These are phyloP conservation scores for Galerina marginata DNA, from an alignment of 768 basidiomycete genomes.

Conservation along the genomic window DNA sequence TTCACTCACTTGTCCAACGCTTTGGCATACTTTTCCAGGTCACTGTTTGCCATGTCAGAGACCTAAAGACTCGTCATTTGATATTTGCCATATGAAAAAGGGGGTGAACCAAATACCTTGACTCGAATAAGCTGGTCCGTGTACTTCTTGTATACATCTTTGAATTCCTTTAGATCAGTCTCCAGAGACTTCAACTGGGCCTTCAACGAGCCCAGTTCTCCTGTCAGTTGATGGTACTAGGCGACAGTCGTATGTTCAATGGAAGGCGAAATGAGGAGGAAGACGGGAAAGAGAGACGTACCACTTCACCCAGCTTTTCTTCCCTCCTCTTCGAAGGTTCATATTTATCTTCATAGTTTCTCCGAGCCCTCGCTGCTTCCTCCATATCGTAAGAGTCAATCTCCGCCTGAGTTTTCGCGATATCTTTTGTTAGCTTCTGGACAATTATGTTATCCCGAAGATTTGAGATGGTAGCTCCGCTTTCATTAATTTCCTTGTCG, in stretches of 20 bases:
- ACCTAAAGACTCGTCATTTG: slow-evolving; percentile 57
- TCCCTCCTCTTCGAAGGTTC: slow-evolving; percentile 73
- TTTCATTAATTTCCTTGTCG: slow-evolving; percentile 80
- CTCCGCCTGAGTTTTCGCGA: slow-evolving; percentile 68
- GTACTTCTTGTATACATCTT: slow-evolving; percentile 84
- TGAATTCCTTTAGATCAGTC: slow-evolving; percentile 82
- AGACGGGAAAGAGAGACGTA: slow-evolving; percentile 34
- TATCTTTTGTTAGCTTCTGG: slow-evolving; percentile 68
- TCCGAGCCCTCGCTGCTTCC: slow-evolving; percentile 80
- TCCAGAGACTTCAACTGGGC: slow-evolving; percentile 70
- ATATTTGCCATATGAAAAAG: not conserved
- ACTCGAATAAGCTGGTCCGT: slow-evolving; percentile 92
- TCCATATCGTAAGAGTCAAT: slow-evolving; percentile 84
- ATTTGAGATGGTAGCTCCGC: slow-evolving; percentile 70
- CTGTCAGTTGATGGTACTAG: slow-evolving; percentile 81
- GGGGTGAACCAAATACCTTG: slow-evolving; percentile 59
- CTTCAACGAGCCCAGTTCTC: slow-evolving; percentile 78
- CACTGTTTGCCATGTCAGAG: slow-evolving; percentile 96
- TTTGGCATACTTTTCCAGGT: slow-evolving; percentile 97
- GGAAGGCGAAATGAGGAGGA: slow-evolving; percentile 1
- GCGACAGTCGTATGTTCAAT: not conserved
- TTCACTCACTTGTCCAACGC: slow-evolving; percentile 88
- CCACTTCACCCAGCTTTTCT: slow-evolving; percentile 71
- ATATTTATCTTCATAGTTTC: slow-evolving; percentile 86
- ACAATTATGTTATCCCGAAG: slow-evolving; percentile 85